These are phyloP conservation scores for Mycena latifolia DNA, from an alignment of 768 basidiomycete genomes.

Conservation along the genomic window DNA sequence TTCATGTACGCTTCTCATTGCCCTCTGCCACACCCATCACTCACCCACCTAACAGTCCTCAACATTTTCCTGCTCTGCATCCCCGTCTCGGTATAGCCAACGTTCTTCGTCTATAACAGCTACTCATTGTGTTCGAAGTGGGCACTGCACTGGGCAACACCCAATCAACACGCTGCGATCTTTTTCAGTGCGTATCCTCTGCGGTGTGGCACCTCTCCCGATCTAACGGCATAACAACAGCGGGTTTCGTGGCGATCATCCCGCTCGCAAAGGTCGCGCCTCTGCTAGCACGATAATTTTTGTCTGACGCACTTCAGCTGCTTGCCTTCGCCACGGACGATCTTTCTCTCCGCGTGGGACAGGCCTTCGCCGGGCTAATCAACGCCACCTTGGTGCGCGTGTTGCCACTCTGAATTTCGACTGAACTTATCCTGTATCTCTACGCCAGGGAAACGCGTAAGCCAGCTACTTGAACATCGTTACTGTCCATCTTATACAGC, in stretches of 20 bases:
- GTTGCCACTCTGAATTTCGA: not conserved
- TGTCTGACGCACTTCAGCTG: slow-evolving; percentile 46
- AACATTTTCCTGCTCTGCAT: slow-evolving; percentile 17
- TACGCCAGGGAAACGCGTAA: slow-evolving; percentile 38
- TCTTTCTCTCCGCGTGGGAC: slow-evolving; percentile 69
- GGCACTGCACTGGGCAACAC: slow-evolving; percentile 60
- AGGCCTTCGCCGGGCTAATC: slow-evolving; percentile 70
- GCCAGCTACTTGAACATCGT: not conserved
- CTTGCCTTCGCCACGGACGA: slow-evolving; percentile 78
- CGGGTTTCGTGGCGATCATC: slow-evolving; percentile 71
- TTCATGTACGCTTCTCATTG: not conserved
- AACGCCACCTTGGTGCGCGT: slow-evolving; percentile 69
- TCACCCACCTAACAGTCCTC: slow-evolving; percentile 1
- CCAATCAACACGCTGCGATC: slow-evolving; percentile 53
- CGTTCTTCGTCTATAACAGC: not conserved
- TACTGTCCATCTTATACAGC: not conserved
- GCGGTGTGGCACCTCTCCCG: slow-evolving; percentile 34
- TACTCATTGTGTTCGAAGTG: slow-evolving; percentile 51
- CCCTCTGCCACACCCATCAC: not conserved
- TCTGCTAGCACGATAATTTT: no score
- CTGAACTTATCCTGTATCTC: not conserved
- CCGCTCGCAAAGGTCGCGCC: slow-evolving; percentile 67
- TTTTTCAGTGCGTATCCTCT: slow-evolving; percentile 58
- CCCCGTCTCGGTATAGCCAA: not conserved
- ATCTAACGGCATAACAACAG: slow-evolving; percentile 41